These are phyloP conservation scores for Auriculariales sp. DNA, from an alignment of 768 basidiomycete genomes.

Conservation along the genomic window DNA sequence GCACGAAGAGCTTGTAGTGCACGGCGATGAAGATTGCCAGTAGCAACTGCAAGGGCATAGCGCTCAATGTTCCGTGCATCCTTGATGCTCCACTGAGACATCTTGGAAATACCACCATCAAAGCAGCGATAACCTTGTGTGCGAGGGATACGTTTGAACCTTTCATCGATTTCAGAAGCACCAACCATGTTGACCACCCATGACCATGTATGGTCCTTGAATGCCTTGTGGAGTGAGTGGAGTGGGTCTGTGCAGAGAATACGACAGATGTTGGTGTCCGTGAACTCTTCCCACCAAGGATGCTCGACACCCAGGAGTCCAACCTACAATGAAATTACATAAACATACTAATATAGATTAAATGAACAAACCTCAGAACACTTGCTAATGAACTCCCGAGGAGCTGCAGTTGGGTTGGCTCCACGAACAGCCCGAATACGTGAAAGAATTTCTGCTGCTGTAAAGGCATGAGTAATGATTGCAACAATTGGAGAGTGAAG, in stretches of 20 bases:
- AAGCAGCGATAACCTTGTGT: slow-evolving; percentile 24
- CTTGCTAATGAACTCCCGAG: not conserved
- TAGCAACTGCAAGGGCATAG: slow-evolving; percentile 15
- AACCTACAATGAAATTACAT: not conserved
- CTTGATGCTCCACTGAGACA: slow-evolving; percentile 28
- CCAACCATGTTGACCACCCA: slow-evolving; percentile 13
- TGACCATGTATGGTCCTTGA: slow-evolving; percentile 8
- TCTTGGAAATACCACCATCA: slow-evolving; percentile 25
- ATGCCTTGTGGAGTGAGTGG: slow-evolving; percentile 4
- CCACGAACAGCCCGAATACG: not conserved
- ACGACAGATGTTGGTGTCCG: not conserved
- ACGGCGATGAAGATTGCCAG: not conserved
- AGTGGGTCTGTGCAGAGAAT: not conserved
- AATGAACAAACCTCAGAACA: slow-evolving; percentile 3
- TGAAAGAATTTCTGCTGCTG: not conserved
- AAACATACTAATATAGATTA: not conserved
- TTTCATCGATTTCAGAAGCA: slow-evolving; percentile 21
- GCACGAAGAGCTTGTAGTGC: slow-evolving; percentile 12
- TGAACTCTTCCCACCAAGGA: not conserved
- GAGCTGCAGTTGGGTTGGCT: not conserved
- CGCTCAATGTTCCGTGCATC: slow-evolving; percentile 24
- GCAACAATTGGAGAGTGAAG: not conserved
- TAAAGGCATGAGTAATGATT: too few relatives aligned
- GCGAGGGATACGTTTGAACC: slow-evolving; percentile 18
- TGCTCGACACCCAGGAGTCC: not conserved